These are phyloP conservation scores for Aspergillus uvarum DNA, from an alignment of 2,329 filamentous ascomycete genomes.

Conservation along the genomic window DNA sequence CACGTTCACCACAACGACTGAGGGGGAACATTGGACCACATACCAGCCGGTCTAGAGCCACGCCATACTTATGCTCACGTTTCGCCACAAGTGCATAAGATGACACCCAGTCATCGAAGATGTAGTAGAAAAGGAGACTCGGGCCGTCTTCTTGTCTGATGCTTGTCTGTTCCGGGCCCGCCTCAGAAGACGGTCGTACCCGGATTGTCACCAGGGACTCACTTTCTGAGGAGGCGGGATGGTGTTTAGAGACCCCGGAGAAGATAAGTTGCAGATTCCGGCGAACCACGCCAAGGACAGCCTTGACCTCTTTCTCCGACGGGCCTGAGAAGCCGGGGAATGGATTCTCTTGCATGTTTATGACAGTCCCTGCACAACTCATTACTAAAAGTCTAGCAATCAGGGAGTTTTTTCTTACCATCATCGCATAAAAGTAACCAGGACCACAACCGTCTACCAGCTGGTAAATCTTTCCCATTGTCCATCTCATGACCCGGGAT, in stretches of 20 bases:
- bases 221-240: constrained; percentile 47
- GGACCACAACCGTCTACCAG: constrained; percentile 62
- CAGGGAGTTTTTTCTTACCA: constrained; percentile 39
- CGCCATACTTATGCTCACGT: constrained; percentile 53
- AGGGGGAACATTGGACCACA: constrained; percentile 10
- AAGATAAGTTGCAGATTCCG: constrained; percentile 63
- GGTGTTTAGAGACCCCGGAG: constrained; percentile 58
- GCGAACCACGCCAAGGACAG: constrained; percentile 43
- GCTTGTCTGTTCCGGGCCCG: constrained; percentile 34
- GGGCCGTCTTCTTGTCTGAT: constrained; percentile 53
- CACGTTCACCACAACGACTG: too few species aligned
- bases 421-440: constrained; percentile 71
- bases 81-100: constrained; percentile 61
- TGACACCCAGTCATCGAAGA: constrained; percentile 67
- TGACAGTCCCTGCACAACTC: constrained; percentile 57
- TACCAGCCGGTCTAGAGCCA: constrained; percentile 53
- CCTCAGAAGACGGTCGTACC: constrained; percentile 40
- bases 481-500: constrained; percentile 48
- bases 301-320: constrained; percentile 27
- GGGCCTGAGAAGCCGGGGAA: constrained; percentile 48
- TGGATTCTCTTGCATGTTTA: constrained; percentile 67
- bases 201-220: constrained; percentile 52
- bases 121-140: constrained; percentile 65
- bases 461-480: constrained; percentile 40
- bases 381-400: not conserved